Conservation (phyloP, 1,284 basidiomycete genomes). For the Phlebopus sp. region DNA sequence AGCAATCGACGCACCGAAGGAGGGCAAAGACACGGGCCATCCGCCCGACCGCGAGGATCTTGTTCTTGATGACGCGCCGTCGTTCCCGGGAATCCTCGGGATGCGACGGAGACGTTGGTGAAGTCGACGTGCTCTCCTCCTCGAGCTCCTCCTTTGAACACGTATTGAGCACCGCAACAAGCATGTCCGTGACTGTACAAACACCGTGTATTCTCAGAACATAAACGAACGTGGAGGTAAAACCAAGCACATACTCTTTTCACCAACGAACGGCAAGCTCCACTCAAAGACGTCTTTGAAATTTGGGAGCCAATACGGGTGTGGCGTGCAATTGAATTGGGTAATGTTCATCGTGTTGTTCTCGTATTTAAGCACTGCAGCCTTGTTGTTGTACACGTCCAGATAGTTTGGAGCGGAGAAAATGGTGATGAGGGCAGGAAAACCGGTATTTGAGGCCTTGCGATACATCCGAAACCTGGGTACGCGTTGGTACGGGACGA, state of each 20-base stretch:
- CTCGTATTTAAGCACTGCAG: slow-evolving; percentile 91
- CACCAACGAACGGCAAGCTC: slow-evolving; percentile 84
- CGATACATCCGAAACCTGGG: slow-evolving; percentile 87
- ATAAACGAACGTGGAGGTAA: not conserved
- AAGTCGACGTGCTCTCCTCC: slow-evolving; percentile 46
- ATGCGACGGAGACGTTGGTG: slow-evolving; percentile 34
- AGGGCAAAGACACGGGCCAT: slow-evolving; percentile 94
- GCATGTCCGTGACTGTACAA: slow-evolving; percentile 81
- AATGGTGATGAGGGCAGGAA: slow-evolving; percentile 92
- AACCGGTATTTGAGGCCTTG: slow-evolving; percentile 89
- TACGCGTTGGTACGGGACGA: not conserved
- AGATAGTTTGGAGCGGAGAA: slow-evolving; percentile 97
- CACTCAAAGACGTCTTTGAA: slow-evolving; percentile 92
- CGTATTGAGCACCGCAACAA: slow-evolving; percentile 87
- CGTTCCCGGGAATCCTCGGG: slow-evolving; percentile 57
- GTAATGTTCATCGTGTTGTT: slow-evolving; percentile 92
- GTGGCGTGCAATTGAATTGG: slow-evolving; percentile 90
- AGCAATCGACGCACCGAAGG: slow-evolving; percentile 61
- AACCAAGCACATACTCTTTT: slow-evolving; percentile 70
- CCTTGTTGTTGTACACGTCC: slow-evolving; percentile 95
- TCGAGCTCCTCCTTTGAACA: slow-evolving; percentile 91
- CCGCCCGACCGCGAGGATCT: slow-evolving; percentile 81
- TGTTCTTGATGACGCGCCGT: slow-evolving; percentile 86
- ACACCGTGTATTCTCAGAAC: not conserved
- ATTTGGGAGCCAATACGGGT: slow-evolving; percentile 89